Conservation (phyloP, 345 rosid species). For the Mallotus nudiflorus region DNA sequence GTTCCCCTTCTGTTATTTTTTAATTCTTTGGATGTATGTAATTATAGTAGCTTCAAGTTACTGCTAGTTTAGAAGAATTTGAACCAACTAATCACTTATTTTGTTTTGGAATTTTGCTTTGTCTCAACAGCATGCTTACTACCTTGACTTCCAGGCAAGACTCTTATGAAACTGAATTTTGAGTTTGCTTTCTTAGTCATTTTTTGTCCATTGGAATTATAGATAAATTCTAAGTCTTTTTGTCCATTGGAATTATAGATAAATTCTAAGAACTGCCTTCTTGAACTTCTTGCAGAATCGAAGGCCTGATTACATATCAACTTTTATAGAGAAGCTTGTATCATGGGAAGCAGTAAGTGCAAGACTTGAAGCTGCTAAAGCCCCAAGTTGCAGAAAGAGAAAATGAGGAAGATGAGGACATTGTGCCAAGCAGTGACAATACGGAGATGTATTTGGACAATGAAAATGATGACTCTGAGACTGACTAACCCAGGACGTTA, state of each 20-base stretch:
- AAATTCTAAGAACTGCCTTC: neutral
- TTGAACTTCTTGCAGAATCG: conserved; percentile 48
- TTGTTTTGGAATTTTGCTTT: conserved; percentile 14
- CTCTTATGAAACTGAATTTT: conserved; percentile 9
- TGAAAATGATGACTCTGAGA: conserved; percentile 11
- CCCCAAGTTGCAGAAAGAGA: conserved; percentile 56
- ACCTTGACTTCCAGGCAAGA: conserved; percentile 85
- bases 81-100: conserved; percentile 11
- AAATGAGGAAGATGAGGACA: conserved; percentile 10
- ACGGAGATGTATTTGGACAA: conserved; percentile 3
- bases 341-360: conserved; percentile 85
- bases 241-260: neutral
- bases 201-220: neutral
- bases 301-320: conserved; percentile 62
- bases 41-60: no score
- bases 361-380: conserved; percentile 72
- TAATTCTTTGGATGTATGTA: neutral
- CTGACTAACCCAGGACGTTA: neutral
- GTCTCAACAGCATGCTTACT: conserved; percentile 81
- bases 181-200: conserved; percentile 2
- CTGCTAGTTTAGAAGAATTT: neutral
- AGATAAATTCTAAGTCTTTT: no score
- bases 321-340: conserved; percentile 75
- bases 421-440: neutral
- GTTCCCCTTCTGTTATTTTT: neutral